Evolutionary conservation across 371 early-diverging fungal species (phyloP).

Genomic region (Mortierella sp.): DNA sequence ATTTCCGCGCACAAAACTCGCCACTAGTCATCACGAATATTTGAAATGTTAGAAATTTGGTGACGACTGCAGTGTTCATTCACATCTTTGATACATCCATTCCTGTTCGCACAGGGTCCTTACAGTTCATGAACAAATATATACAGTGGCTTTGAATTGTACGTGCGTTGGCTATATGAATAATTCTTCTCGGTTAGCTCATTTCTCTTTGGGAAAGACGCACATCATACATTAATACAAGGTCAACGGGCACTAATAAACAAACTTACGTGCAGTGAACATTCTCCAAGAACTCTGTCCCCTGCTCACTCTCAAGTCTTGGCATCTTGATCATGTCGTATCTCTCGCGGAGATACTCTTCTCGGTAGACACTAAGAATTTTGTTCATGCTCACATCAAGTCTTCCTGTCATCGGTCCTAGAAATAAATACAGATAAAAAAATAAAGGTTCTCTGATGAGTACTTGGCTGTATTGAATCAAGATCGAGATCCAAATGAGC

Average conservation of each 20-base stretch:
- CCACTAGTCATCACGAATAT: constrained; percentile 20
- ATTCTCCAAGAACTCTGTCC: constrained; percentile 35
- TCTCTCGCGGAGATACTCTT: constrained; percentile 23
- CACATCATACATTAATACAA: too few species aligned
- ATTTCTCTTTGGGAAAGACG: background rate
- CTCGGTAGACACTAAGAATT: constrained; percentile 22
- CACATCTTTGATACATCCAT: too few species aligned
- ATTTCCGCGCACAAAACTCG: constrained; percentile 36
- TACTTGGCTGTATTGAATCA: background rate
- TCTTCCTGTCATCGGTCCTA: constrained; percentile 14
- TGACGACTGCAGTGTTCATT: too few species aligned
- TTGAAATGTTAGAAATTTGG: background rate
- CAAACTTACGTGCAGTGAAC: constrained; percentile 51
- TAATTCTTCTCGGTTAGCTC: background rate
- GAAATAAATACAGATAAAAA: background rate
- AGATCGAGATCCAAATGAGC: too few species aligned
- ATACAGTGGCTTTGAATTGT: constrained; percentile 44
- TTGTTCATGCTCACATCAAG: constrained; percentile 18
- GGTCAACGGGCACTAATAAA: too few species aligned
- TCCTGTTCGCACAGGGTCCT: constrained; percentile 5
- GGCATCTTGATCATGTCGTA: constrained; percentile 52
- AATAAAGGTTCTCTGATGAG: background rate
- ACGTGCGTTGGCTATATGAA: constrained; percentile 10
- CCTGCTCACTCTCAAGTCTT: constrained; percentile 24
- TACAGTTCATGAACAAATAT: constrained; percentile 55